Evolutionary conservation across 225 moss, liverwort and hornwort species (phyloP).

Genomic region (Pseudoscleropodium purum): DNA sequence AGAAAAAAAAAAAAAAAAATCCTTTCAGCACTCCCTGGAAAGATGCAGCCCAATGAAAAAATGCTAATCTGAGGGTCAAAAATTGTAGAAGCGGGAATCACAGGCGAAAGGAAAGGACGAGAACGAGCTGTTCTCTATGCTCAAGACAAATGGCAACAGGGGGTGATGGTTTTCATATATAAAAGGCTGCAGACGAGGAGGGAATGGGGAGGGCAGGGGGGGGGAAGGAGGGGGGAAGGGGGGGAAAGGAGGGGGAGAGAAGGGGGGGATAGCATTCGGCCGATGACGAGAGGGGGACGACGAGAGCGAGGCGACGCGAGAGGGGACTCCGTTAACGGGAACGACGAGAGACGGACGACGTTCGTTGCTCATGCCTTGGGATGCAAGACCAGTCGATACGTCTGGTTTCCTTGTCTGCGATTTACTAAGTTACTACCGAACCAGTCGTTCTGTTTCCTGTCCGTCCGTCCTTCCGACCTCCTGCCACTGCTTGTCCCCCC

Average conservation of each 20-base stretch:
- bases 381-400: background rate
- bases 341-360: background rate
- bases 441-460: too few species aligned
- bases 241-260: too few species aligned
- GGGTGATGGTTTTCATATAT: background rate
- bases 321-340: background rate
- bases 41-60: background rate
- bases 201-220: too few species aligned
- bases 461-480: too few species aligned
- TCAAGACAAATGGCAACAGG: background rate
- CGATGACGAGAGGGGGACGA: background rate
- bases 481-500: too few species aligned
- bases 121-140: background rate
- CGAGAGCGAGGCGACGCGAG: background rate
- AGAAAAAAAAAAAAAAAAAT: too few species aligned
- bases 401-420: background rate
- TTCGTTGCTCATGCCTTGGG: background rate
- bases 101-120: background rate
- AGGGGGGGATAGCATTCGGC: background rate
- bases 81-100: background rate
- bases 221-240: background rate
- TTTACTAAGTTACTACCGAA: background rate
- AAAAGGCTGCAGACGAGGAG: background rate
- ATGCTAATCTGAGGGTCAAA: background rate
- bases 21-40: background rate